phyloP scores from a whole-genome alignment of 176 grass and related monocot genomes.

The Chrysopogon serrulatus region DNA sequence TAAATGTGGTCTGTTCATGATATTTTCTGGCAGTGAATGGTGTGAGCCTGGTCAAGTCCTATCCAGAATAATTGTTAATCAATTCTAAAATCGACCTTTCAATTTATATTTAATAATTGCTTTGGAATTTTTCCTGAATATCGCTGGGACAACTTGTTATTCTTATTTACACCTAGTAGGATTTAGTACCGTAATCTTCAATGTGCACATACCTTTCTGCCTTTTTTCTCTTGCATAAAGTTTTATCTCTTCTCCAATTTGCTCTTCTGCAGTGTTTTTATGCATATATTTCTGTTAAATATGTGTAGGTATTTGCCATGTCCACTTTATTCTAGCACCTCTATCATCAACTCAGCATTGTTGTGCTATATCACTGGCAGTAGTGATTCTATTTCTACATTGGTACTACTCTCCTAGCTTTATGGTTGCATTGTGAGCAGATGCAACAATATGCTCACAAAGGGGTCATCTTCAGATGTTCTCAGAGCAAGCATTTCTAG shows the following conservation, averaged over 20 bases:
- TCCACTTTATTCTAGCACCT: background rate
- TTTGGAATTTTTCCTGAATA: background rate
- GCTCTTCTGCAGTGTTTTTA: background rate
- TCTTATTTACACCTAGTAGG: background rate
- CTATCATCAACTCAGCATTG: background rate
- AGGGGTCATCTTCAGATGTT: slow-evolving; percentile 72
- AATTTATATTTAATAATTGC: background rate
- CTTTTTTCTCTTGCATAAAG: background rate
- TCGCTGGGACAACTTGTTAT: background rate
- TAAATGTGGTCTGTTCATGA: background rate
- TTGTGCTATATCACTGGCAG: background rate
- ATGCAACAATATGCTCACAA: slow-evolving; percentile 75
- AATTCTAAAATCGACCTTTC: background rate
- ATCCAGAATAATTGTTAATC: background rate
- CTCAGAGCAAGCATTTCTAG: slow-evolving; percentile 94
- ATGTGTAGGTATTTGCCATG: slow-evolving; percentile 19
- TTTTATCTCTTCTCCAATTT: background rate
- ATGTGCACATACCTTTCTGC: background rate
- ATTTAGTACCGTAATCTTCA: background rate
- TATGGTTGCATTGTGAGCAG: slow-evolving; percentile 34
- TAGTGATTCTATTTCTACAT: background rate
- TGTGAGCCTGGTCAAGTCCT: background rate
- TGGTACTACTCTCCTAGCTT: slow-evolving; percentile 1
- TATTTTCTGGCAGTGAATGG: background rate
- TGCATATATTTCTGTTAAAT: background rate